These are phyloP conservation scores for Monosporascus sp. DNA, from an alignment of 2,329 filamentous ascomycete species.

Conservation along the genomic window DNA sequence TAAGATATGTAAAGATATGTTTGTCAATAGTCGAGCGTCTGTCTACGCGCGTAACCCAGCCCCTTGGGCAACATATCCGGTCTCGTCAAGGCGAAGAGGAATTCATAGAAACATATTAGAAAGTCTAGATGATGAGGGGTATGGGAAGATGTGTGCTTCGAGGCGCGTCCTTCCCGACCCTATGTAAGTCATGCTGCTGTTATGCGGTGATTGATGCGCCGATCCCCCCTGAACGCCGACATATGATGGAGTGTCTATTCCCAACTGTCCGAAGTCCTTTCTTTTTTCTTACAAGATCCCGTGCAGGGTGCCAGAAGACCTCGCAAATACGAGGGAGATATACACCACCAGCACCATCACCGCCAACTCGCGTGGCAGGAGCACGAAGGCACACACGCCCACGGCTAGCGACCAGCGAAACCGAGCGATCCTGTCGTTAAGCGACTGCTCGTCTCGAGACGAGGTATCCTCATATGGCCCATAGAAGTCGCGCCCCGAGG, in stretches of 20 bases:
- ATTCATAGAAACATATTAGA: background rate
- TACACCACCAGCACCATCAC: constrained; percentile 26
- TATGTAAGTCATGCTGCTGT: background rate
- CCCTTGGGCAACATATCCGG: no score
- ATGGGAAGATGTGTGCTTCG: background rate
- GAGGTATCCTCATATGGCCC: constrained; percentile 6
- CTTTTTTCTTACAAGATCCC: constrained; percentile 19
- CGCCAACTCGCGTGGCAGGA: constrained; percentile 25
- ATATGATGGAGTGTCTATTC: constrained; percentile 24
- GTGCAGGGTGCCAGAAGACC: constrained; percentile 19
- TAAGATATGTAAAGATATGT: no score
- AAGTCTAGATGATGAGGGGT: background rate
- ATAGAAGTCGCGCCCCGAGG: constrained; percentile 9
- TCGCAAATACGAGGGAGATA: constrained; percentile 24
- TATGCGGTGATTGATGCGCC: background rate
- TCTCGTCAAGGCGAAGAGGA: background rate
- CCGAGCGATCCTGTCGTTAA: constrained; percentile 19
- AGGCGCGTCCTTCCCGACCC: background rate
- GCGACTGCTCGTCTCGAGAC: constrained; percentile 10
- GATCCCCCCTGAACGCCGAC: constrained; percentile 19
- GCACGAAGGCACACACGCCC: constrained; percentile 22
- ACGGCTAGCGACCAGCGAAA: constrained; percentile 25
- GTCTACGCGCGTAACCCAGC: background rate
- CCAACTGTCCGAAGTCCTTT: constrained; percentile 2
- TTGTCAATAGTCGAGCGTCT: no score